A percentile compares a stretch with the other conserved stretches of the same genome.
phyloP scores from a whole-genome alignment of 441 rosid genomes.

The Erysimum pusillum region DNA sequence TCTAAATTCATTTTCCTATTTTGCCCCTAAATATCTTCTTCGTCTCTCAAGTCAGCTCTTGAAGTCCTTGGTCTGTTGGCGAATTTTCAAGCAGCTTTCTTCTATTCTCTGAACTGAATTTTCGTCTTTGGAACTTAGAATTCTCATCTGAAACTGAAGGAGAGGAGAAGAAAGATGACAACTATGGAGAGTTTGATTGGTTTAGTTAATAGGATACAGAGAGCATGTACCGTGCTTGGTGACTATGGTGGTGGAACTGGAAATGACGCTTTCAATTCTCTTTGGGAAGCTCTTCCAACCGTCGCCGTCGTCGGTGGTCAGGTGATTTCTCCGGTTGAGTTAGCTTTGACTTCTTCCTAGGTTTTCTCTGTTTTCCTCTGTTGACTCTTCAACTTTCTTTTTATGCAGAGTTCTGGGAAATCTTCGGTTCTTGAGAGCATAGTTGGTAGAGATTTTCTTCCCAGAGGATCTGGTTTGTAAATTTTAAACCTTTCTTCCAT shows the following conservation, averaged over 20 bases:
- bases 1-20: not conserved
- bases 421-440: constrained; percentile 92
- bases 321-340: constrained; percentile 49
- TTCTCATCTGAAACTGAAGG: constrained; percentile 23
- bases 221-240: constrained; percentile 89
- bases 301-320: constrained; percentile 96
- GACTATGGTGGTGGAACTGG: constrained; percentile 71
- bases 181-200: constrained; percentile 88
- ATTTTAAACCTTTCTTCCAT: not conserved
- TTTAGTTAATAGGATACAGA: constrained; percentile 78
- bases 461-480: constrained; percentile 81
- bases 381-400: constrained; percentile 30
- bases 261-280: constrained; percentile 72
- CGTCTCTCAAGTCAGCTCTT: constrained; percentile 21
- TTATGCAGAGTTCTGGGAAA: constrained; percentile 83
- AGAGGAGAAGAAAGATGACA: constrained; percentile 47
- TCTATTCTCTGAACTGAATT: constrained; percentile 10
- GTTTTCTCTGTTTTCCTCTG: not conserved
- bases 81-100: constrained; percentile 31
- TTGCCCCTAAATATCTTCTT: constrained; percentile 2
- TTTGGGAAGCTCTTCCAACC: constrained; percentile 97
- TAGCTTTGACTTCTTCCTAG: constrained; percentile 24
- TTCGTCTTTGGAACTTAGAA: constrained; percentile 11
- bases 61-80: constrained; percentile 20
- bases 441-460: constrained; percentile 90